Evolutionary conservation across 768 basidiomycete genomes (phyloP), one percentile per base, ranked within the genome.

Genomic region (Gloeophyllum trabeum): DNA sequence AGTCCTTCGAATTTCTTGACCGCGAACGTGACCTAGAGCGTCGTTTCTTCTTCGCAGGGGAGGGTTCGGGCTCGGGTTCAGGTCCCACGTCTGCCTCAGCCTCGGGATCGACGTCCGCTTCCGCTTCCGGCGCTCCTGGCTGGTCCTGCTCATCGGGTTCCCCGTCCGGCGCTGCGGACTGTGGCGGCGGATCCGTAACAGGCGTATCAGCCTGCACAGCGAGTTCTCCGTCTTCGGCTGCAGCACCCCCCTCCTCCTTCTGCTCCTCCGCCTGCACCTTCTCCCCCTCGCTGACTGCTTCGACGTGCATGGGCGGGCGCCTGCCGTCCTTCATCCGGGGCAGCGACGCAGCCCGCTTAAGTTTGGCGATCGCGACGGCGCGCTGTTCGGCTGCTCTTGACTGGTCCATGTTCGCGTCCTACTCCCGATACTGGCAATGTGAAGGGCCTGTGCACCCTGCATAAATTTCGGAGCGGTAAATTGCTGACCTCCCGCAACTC

Each of bases 241-340:
- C 61, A 13, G 55, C 55, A 44, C n/a, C 50, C 47, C 56, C 59
- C 14, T 52, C 57, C 37, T 58, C 60, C 42, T 41, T 59, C 51
- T 49, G 60, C 50, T 65, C 73, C 42, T 66, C 65, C 34, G 55
- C 56, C 39, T 60, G 62, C 37, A 60, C 63, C 56, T 71, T 79
- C 60, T 89, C 86, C 6, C 86, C 83, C 58, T 89, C 86, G 54
- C 85, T 88, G 40, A 87, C 76, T 16, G 77, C 81, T 50, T 86
- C 85, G 49, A 75, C 67, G 53, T 85, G 86, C 85, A 88, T 87
- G 38, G 81, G 86, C 1, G 89, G 90, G 34, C 91, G 70, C 43
- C 90, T 66, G 5, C 90, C 90, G 59, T 90, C 85, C 59, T 90
- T 90, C 80, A 87, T 87, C 47, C 91, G 73, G 26, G 91, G 92